Evolutionary conservation across 768 basidiomycete species (phyloP), one percentile per base, ranked within the genome.

Genomic region (Tulasnella sp.): DNA sequence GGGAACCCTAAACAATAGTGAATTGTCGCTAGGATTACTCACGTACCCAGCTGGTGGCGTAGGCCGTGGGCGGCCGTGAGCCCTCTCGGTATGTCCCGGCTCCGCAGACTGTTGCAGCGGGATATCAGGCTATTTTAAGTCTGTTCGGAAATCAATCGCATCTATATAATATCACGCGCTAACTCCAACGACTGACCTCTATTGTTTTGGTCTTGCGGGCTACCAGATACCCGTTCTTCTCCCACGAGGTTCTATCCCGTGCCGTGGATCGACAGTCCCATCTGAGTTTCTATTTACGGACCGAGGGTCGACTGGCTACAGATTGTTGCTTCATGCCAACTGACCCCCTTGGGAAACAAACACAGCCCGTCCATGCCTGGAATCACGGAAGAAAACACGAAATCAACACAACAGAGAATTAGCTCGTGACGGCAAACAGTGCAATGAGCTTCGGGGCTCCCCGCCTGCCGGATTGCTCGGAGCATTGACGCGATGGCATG

Each of bases 111-210:
- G 44, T 18, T 18, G 12, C 44, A 44, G 44, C 42, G 42, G 44
- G 19, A 18, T 44, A 3, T 16, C 44, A 44, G 44, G 44, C 44
- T 18, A 44, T 44, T 44, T 16, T 44, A 14, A 16, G 44, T 18
- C 44, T 44, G n/a, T 18, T 44, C 14, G 12, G 42, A 44, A 16
- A 44, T 16, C 44, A 44, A 16, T 14, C 14, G 24, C n/a, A n/a
- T n/a, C n/a, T n/a, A n/a, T n/a, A n/a, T 52, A 24, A 21, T 1
- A 5, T n/a, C 6, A 1, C 6, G 12, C 6, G 4, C 9, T 0
- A 24, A n/a, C 52, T 5, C 1, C 52, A 2, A n/a, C 24, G 24
- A 21, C 12, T 1, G n/a, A 52, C 52, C 14, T 52, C 6, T 2
- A 24, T 52, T 52, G 24, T 52, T 52, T 52, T n/a, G 52, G 19